Base-by-base conservation (phyloP, 2,329 filamentous ascomycete genomes). In the Apiospora kogelbergensis region DNA sequence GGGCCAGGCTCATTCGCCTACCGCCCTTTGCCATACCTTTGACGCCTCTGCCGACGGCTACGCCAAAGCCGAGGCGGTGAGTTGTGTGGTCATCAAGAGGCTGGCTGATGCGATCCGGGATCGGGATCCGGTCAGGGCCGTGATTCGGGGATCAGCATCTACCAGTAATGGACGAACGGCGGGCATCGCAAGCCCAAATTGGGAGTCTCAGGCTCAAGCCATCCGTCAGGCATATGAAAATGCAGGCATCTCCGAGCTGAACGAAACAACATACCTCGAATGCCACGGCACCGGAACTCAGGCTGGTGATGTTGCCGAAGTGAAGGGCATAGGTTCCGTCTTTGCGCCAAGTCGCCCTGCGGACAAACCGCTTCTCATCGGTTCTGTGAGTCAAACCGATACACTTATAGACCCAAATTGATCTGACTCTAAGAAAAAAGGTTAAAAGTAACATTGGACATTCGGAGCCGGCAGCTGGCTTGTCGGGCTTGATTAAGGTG, bases 401-500 rank as follows among this genome's bases (percentile, higher is more conserved):
- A n/a, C n/a, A n/a, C n/a, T n/a, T n/a, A n/a, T n/a, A n/a, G n/a
- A n/a, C n/a, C n/a, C n/a, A n/a, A n/a, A n/a, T n/a, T n/a, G n/a
- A n/a, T n/a, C n/a, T n/a, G n/a, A n/a, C n/a, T n/a, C n/a, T n/a
- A n/a, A n/a, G n/a, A n/a, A n/a, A n/a, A n/a, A n/a, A n/a, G 2
- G 71, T 78, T 30, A 80, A 80, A 42, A 73, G 74, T n/a, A 80
- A 79, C 57, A 48, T 80, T 9, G 80, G 80, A 0, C 80, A 81
- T 42, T 69, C 73, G 3, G 78, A 77, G 72, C 75, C 73, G 3
- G 72, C 74, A 0, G 72, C 76, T 2, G 76, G 76, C 1, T 64
- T 78, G 2, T 74, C 77, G 0, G 73, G 74, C 1, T 63, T 79
- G 0, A 73, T 81, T 4, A 82, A 81, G 66, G 70, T 71, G 0